Base-by-base conservation (phyloP, 768 basidiomycete species). In the Mrakia gelida region DNA sequence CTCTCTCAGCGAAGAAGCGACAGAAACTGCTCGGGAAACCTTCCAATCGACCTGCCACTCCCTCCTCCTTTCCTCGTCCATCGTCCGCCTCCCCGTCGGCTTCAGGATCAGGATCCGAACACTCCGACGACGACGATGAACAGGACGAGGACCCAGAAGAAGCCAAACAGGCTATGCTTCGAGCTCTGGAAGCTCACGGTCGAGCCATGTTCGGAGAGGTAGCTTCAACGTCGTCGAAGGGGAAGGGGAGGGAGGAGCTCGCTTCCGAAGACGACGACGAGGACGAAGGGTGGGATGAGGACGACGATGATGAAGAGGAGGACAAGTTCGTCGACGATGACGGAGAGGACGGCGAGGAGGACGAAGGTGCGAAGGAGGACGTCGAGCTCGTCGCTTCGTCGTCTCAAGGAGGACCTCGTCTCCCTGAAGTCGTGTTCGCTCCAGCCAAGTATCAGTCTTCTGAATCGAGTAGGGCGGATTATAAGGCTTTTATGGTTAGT, bases 401-500 rank as follows among this genome's bases (percentile, higher is more conserved):
- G 16, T 9, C 30, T n/a, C 65, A 4, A n/a, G 59, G 59, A 34
- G 65, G 74, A n/a, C 49, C 73, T 30, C 61, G 45, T 32, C 80
- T 83, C 0, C 82, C 81, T 16, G 84, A 84, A 63, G 82, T 85
- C 26, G 81, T 84, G 0, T 84, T 84, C 68, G 83, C 74, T n/a
- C 80, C 80, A 18, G n/a, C 49, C 23, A 45, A 63, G 63, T 75
- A 61, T 30, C 16, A 41, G 67, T 73, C 56, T 45, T 61, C 63
- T 75, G n/a, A 32, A 18, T 79, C 54, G 8, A 81, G 81, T 10
- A 82, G 82, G 65, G 80, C 83, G 26, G 84, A 85, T 59, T 79
- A 82, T n/a, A 80, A 82, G 73, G 82, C 84, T 16, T 85, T 85
- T 79, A 81, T 85, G 80, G 84, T 83, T 26, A 77, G 84, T 80